These are phyloP conservation scores for Jamesozyma spencerorum DNA, from an alignment of 805 yeast genomes.

Conservation along the genomic window DNA sequence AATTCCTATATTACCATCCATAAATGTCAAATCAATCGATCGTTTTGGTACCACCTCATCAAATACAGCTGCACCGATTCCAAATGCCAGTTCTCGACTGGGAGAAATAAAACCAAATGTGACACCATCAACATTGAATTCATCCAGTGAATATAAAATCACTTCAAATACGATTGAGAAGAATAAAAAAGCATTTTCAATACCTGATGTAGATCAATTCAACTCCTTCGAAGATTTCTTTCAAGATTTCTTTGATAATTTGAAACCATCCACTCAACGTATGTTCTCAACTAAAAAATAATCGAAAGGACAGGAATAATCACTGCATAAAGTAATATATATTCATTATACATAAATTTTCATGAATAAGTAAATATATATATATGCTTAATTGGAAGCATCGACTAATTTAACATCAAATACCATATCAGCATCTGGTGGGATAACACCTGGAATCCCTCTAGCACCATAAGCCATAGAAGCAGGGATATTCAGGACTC, in stretches of 20 bases:
- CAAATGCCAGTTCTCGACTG: neutral
- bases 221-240: slow-evolving; percentile 50
- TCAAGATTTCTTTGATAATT: slow-evolving; percentile 36
- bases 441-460: slow-evolving; percentile 72
- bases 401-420: slow-evolving; percentile 27
- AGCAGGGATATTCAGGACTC: slow-evolving; percentile 73
- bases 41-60: neutral
- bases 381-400: slow-evolving; percentile 3
- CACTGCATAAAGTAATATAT: neutral
- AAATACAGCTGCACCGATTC: too few species aligned
- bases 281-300: slow-evolving; percentile 16
- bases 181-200: neutral
- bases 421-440: slow-evolving; percentile 61
- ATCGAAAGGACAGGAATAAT: neutral
- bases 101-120: neutral
- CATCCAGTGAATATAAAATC: neutral
- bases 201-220: slow-evolving; percentile 43
- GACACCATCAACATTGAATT: neutral
- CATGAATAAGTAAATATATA: neutral
- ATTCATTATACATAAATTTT: neutral
- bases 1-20: neutral
- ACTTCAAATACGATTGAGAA: neutral
- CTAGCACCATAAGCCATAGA: slow-evolving; percentile 66
- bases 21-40: neutral
- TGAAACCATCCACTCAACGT: slow-evolving; percentile 28